phyloP scores from a whole-genome alignment of 2,329 filamentous ascomycete genomes.

The Pseudomassariella vexata region DNA sequence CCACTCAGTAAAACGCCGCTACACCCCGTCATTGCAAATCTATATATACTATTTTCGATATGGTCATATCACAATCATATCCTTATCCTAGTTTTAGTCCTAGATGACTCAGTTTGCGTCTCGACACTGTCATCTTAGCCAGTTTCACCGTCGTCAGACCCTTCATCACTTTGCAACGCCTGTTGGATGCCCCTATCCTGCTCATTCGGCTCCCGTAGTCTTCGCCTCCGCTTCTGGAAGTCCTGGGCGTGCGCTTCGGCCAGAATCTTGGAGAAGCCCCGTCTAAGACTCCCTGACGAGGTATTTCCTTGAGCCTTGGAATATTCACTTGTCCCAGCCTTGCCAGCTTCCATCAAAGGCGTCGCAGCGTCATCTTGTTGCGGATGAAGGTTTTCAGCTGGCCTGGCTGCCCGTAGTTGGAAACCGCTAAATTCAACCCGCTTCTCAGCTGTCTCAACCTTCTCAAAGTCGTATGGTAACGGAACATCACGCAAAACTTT shows the following conservation, averaged over 20 bases:
- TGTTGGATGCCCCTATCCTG: too few species aligned
- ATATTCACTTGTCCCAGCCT: conserved; percentile 32
- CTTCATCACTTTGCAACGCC: conserved; percentile 22
- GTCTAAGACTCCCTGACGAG: too few species aligned
- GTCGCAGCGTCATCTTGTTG: not conserved
- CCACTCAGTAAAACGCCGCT: too few species aligned
- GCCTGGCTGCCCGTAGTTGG: conserved; percentile 20
- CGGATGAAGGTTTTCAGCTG: conserved; percentile 3
- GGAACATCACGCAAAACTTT: conserved; percentile 85
- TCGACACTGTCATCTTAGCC: too few species aligned
- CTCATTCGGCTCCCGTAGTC: conserved; percentile 25
- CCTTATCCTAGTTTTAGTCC: too few species aligned
- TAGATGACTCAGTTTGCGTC: too few species aligned
- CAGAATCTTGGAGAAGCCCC: conserved; percentile 62
- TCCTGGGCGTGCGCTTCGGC: conserved; percentile 84
- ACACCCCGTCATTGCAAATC: too few species aligned
- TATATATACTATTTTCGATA: too few species aligned
- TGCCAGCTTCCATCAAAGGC: not conserved
- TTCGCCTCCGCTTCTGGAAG: conserved; percentile 70
- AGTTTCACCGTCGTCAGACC: conserved; percentile 24
- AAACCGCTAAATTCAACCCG: too few species aligned
- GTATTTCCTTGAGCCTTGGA: too few species aligned
- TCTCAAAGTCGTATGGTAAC: conserved; percentile 64
- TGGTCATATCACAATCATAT: too few species aligned
- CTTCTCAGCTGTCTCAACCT: too few species aligned